Conservation (phyloP, 371 early-diverging fungal genomes). For the Mucor indicus region DNA sequence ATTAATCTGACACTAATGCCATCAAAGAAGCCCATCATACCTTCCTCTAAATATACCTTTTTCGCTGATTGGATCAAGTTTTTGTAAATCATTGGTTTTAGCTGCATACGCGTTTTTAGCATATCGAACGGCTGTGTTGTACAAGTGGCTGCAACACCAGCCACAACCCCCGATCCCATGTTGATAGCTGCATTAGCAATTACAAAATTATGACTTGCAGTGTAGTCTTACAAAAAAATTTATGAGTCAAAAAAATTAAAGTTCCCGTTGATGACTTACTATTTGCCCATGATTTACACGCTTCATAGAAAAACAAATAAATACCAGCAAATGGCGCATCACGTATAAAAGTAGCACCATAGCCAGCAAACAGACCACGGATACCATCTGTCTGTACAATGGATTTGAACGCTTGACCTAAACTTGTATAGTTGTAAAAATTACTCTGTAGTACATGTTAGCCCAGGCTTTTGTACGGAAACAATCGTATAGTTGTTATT, state of each 20-base stretch:
- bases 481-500: too few relatives aligned
- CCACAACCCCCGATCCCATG: constrained; percentile 53
- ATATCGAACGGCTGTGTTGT: constrained; percentile 94
- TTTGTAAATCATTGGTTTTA: constrained; percentile 73
- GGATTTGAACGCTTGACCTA: constrained; percentile 57
- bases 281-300: constrained; percentile 51
- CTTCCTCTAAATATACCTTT: constrained; percentile 65
- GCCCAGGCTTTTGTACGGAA: too few relatives aligned
- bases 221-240: neutral
- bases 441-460: constrained; percentile 74
- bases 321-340: constrained; percentile 96
- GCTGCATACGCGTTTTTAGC: constrained; percentile 91
- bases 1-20: constrained; percentile 83
- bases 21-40: constrained; percentile 75
- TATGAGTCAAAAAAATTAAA: neutral
- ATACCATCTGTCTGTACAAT: constrained; percentile 64
- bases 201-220: constrained; percentile 13
- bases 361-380: constrained; percentile 82
- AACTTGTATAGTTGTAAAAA: constrained; percentile 73
- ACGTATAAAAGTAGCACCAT: constrained; percentile 85
- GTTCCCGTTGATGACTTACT: constrained; percentile 17
- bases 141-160: constrained; percentile 75
- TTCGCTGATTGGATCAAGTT: constrained; percentile 60
- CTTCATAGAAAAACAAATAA: constrained; percentile 90
- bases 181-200: constrained; percentile 40